Conservation (phyloP, 192 early-diverging fungal genomes). For the Coemansia sp. region DNA sequence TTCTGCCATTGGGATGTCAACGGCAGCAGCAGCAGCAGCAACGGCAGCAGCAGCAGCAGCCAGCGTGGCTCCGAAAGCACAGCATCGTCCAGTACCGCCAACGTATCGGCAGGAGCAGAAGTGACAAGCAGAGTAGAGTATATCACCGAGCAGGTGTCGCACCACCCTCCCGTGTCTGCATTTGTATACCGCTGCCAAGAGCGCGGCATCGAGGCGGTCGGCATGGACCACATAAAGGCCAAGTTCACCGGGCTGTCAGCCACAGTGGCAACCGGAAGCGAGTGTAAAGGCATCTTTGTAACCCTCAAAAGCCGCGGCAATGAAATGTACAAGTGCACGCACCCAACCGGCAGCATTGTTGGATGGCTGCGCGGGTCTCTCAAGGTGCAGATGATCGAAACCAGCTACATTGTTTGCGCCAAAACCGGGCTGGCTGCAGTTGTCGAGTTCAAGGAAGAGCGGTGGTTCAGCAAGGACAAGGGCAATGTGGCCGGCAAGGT, state of each 20-base stretch:
- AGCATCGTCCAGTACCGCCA: conserved; percentile 36
- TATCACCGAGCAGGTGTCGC: conserved; percentile 63
- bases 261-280: conserved; percentile 64
- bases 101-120: conserved; percentile 12
- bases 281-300: conserved; percentile 66
- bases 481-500: conserved; percentile 69
- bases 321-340: conserved; percentile 66
- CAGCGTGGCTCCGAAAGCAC: conserved; percentile 13
- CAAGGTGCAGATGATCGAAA: conserved; percentile 61
- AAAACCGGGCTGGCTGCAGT: conserved; percentile 61
- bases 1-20: conserved; percentile 57
- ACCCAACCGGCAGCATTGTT: conserved; percentile 64
- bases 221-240: conserved; percentile 70
- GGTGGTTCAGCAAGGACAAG: conserved; percentile 65
- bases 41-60: conserved; percentile 1
- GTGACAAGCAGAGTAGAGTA: conserved; percentile 48
- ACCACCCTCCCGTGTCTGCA: conserved; percentile 62
- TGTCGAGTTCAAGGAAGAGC: conserved; percentile 72
- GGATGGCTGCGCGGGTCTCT: conserved; percentile 67
- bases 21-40: conserved; percentile 2
- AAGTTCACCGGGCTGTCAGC: conserved; percentile 73
- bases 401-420: conserved; percentile 61
- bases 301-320: conserved; percentile 56
- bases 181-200: conserved; percentile 62
- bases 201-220: conserved; percentile 60